Conservation (phyloP, 345 rosid genomes). For the Salix purpurea region DNA sequence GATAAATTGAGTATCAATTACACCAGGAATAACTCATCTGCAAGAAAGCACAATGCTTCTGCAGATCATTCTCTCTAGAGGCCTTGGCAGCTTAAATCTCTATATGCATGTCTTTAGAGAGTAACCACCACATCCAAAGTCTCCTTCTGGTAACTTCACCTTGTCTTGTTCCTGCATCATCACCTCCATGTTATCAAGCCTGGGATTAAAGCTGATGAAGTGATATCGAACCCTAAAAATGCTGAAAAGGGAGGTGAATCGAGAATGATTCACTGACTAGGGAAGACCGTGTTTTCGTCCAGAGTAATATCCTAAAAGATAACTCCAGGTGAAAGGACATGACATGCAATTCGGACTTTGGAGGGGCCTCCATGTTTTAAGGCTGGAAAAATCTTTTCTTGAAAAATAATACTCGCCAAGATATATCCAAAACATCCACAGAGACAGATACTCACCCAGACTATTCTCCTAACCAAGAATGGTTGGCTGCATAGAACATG, state of each 20-base stretch:
- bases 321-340: not conserved
- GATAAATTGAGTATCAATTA: not conserved
- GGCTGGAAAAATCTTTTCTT: not conserved
- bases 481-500: not conserved
- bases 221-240: not conserved
- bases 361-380: not conserved
- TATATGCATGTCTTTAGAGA: constrained; percentile 48
- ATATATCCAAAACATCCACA: not conserved
- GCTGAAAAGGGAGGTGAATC: not conserved
- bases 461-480: not conserved
- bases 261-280: not conserved
- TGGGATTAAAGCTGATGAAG: not conserved
- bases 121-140: constrained; percentile 36
- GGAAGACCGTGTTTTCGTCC: not conserved
- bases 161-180: constrained; percentile 51
- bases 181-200: constrained; percentile 11
- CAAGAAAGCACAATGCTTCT: not conserved
- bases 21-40: not conserved
- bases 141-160: too few relatives aligned
- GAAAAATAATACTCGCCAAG: not conserved
- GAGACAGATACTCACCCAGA: not conserved
- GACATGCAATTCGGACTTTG: not conserved
- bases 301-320: not conserved
- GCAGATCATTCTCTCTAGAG: constrained; percentile 2
- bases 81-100: constrained; percentile 7